phyloP scores from a whole-genome alignment of 108 stramenopile species.

The Aurantiochytrium sp. region DNA sequence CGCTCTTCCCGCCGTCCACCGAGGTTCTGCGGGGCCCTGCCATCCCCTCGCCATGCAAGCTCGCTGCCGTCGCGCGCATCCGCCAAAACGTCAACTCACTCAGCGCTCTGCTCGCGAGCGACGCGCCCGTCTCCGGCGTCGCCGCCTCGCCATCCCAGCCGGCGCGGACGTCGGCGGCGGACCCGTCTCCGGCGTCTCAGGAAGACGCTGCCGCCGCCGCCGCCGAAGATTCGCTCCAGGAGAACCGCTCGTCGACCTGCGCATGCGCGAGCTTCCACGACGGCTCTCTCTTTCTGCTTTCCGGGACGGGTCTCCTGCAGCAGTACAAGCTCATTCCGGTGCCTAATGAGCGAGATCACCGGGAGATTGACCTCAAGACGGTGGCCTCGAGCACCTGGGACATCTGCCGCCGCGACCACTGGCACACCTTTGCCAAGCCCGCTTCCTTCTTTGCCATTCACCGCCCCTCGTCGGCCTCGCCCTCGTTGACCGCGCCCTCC shows the following conservation, averaged over 20 bases:
- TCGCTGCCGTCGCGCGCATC: background rate
- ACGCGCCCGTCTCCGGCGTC: no score
- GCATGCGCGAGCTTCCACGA: background rate
- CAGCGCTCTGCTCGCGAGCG: background rate
- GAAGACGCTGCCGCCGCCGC: no score
- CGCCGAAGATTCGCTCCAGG: no score
- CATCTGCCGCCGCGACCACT: background rate
- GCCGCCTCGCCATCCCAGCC: no score
- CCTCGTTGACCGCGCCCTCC: no score
- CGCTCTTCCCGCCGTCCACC: background rate
- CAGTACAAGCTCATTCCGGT: conserved; percentile 7
- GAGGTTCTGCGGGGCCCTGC: background rate
- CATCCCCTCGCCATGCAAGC: no score
- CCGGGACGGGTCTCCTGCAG: background rate
- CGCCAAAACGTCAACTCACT: background rate
- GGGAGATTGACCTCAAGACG: background rate
- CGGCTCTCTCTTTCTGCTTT: background rate
- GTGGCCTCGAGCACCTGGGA: conserved; percentile 5
- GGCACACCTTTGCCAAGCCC: background rate
- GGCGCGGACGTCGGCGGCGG: no score
- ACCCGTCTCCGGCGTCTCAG: no score
- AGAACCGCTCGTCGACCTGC: no score
- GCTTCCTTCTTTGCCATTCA: no score
- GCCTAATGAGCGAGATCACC: background rate
- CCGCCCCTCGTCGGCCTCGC: no score